Conservation (phyloP, 495 filamentous ascomycete genomes). For the Xylaria flabelliformis region DNA sequence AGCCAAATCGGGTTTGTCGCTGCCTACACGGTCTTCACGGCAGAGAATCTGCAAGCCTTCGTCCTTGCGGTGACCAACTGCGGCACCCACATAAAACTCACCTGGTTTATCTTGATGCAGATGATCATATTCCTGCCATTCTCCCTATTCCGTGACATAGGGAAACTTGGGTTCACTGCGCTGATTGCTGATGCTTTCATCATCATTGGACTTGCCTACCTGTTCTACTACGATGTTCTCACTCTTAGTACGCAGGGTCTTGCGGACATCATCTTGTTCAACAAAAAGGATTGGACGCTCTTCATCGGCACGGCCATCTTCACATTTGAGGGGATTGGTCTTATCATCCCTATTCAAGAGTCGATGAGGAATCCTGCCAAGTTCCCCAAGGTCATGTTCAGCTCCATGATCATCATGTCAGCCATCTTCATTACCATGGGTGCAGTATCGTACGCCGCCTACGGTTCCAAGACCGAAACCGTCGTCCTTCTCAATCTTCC, state of each 20-base stretch:
- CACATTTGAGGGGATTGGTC: slow-evolving; percentile 95
- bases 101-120: slow-evolving; percentile 89
- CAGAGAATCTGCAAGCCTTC: slow-evolving; percentile 94
- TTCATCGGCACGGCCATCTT: slow-evolving; percentile 99
- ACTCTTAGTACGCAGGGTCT: slow-evolving; percentile 82
- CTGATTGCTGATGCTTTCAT: slow-evolving; percentile 94
- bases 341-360: slow-evolving; percentile 99
- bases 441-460: slow-evolving; percentile 93
- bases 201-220: slow-evolving; percentile 85
- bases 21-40: slow-evolving; percentile 98
- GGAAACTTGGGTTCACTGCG: slow-evolving; percentile 89
- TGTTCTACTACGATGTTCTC: slow-evolving; percentile 93
- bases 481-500: slow-evolving; percentile 95
- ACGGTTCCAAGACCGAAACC: slow-evolving; percentile 91
- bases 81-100: slow-evolving; percentile 79
- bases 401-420: slow-evolving; percentile 93
- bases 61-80: slow-evolving; percentile 83
- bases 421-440: slow-evolving; percentile 90
- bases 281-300: slow-evolving; percentile 86
- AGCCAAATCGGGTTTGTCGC: slow-evolving; percentile 95
- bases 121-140: slow-evolving; percentile 92
- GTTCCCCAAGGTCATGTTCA: slow-evolving; percentile 83
- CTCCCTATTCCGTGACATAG: slow-evolving; percentile 92
- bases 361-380: slow-evolving; percentile 90
- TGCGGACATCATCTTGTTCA: slow-evolving; percentile 86